Percentiles rank a stretch among this genome's conserved stretches.
phyloP scores from a whole-genome alignment of 371 early-diverging fungal genomes.

The Chytridiales sp. region DNA sequence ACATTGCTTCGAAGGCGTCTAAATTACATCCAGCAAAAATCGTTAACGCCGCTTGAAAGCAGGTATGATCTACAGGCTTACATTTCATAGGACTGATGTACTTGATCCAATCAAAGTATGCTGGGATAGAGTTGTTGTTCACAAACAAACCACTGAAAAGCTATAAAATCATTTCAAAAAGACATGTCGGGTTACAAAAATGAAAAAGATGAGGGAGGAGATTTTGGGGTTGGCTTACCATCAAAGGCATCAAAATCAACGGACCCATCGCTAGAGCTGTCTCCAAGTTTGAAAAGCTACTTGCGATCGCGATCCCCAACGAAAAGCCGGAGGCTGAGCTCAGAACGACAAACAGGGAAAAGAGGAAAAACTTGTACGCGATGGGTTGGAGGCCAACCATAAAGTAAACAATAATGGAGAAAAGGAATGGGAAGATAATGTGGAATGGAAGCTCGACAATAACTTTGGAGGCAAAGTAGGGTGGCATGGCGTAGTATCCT shows the following conservation, averaged over 20 bases:
- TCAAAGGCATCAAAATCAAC: conserved; percentile 22
- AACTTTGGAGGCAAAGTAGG: conserved; percentile 59
- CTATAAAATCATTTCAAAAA: conserved; percentile 6
- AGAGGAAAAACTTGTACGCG: conserved; percentile 20
- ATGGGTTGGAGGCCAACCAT: conserved; percentile 37
- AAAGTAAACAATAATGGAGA: conserved; percentile 37
- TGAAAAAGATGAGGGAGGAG: neutral
- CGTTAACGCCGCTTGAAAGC: neutral
- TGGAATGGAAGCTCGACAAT: conserved; percentile 40
- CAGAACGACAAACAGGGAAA: conserved; percentile 18
- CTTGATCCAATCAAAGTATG: conserved; percentile 35
- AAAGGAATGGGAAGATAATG: conserved; percentile 35
- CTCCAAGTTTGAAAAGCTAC: conserved; percentile 20
- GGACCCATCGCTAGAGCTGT: conserved; percentile 22
- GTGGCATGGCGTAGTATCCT: conserved; percentile 59
- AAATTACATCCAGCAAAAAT: no score
- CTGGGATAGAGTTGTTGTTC: conserved; percentile 60
- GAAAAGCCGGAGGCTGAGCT: conserved; percentile 23
- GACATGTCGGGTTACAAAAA: no score
- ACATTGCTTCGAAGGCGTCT: conserved; percentile 40
- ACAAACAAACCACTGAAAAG: conserved; percentile 62
- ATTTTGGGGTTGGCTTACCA: conserved; percentile 13
- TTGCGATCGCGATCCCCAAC: conserved; percentile 23
- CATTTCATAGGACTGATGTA: conserved; percentile 27
- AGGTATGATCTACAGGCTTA: neutral